Percentiles rank a stretch among this genome's conserved stretches.
These are phyloP conservation scores for Rhodotorula sp. DNA, from an alignment of 1,284 basidiomycete species.

Conservation along the genomic window DNA sequence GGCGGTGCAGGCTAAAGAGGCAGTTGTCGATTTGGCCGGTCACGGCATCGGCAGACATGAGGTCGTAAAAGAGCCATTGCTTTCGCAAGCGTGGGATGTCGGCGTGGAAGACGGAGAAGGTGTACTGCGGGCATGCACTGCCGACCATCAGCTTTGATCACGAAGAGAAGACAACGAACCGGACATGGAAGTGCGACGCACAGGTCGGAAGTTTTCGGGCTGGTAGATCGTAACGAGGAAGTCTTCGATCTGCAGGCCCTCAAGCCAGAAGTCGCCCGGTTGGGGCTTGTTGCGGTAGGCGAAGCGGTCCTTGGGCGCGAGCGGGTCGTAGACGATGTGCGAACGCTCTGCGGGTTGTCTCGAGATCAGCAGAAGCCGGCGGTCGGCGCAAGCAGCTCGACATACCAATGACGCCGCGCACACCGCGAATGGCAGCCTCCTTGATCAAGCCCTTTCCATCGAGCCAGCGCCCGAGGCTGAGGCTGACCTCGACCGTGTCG, in stretches of 20 bases:
- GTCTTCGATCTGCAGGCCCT: constrained; percentile 86
- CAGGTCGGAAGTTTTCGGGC: constrained; percentile 83
- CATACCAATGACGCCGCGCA: constrained; percentile 86
- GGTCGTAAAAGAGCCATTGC: constrained; percentile 80
- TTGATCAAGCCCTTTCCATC: constrained; percentile 93
- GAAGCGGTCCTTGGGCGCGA: constrained; percentile 73
- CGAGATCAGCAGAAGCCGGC: neutral
- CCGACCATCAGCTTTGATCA: too few relatives aligned
- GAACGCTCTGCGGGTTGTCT: constrained; percentile 68
- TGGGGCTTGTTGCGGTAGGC: constrained; percentile 71
- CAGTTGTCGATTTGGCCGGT: constrained; percentile 99
- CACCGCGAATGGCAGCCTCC: constrained; percentile 87
- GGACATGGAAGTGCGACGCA: constrained; percentile 27
- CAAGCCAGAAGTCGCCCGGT: constrained; percentile 88
- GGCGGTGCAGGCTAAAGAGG: constrained; percentile 92
- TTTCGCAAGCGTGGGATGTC: constrained; percentile 81
- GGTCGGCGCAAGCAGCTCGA: constrained; percentile 6
- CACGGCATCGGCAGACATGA: constrained; percentile 78
- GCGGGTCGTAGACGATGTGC: constrained; percentile 72
- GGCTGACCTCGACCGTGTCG: constrained; percentile 91
- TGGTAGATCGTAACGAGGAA: constrained; percentile 93
- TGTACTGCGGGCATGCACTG: constrained; percentile 57
- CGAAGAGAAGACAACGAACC: too few relatives aligned
- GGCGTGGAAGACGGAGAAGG: constrained; percentile 94
- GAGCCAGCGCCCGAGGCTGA: constrained; percentile 91